phyloP scores from a whole-genome alignment of 352 stramenopile genomes.

The Hyaloperonospora arabidopsidis region DNA sequence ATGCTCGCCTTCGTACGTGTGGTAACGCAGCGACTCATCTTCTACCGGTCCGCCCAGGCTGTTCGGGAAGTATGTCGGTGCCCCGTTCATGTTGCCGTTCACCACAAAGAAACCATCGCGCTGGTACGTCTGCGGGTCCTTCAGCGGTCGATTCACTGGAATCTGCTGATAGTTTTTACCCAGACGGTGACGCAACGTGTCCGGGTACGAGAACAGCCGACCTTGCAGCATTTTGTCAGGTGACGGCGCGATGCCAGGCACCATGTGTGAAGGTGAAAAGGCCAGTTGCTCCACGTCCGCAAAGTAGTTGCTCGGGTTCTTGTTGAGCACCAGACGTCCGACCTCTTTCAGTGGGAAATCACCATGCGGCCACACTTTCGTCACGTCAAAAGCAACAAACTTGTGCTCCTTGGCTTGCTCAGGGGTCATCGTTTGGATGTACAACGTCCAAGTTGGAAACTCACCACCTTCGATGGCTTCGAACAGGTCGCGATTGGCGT shows the following conservation, averaged over 20 bases:
- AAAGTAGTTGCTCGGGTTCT: constrained; percentile 91
- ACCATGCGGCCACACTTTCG: constrained; percentile 1
- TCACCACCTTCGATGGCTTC: constrained; percentile 65
- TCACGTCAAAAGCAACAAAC: constrained; percentile 3
- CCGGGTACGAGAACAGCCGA: constrained; percentile 85
- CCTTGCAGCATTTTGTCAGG: constrained; percentile 87
- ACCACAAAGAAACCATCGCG: constrained; percentile 77
- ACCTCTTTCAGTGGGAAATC: constrained; percentile 38
- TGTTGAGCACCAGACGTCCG: constrained; percentile 84
- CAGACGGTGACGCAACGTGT: constrained; percentile 84
- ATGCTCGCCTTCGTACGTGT: constrained; percentile 32
- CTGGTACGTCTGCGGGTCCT: constrained; percentile 69
- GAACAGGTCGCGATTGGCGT: constrained; percentile 83
- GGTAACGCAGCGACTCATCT: constrained; percentile 22
- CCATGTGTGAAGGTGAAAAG: constrained; percentile 87
- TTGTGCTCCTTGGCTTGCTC: constrained; percentile 43
- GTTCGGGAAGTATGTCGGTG: constrained; percentile 88
- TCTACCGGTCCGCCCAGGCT: constrained; percentile 53
- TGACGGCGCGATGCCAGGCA: constrained; percentile 85
- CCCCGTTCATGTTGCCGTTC: constrained; percentile 57
- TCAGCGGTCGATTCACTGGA: constrained; percentile 82
- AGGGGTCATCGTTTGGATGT: constrained; percentile 83
- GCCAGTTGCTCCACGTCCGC: constrained; percentile 90
- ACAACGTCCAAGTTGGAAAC: constrained; percentile 71
- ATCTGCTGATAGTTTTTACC: constrained; percentile 87